Conservation (phyloP, 768 basidiomycete genomes). For the Rhodocollybia butyracea region DNA sequence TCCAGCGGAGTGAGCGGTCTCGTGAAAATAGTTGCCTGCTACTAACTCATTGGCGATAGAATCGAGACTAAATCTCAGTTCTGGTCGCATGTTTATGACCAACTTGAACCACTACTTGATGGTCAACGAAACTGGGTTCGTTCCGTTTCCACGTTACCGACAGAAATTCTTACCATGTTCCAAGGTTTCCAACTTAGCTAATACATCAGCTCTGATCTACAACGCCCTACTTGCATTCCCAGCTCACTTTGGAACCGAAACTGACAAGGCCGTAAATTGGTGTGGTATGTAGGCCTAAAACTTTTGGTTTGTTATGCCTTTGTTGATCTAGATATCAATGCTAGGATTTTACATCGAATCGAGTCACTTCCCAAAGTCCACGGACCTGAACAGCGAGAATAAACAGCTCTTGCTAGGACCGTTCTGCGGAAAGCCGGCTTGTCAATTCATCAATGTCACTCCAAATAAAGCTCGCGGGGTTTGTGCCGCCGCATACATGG, state of each 20-base stretch:
- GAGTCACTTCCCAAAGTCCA: slow-evolving; percentile 53
- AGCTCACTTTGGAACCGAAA: slow-evolving; percentile 56
- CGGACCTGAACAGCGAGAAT: slow-evolving; percentile 13
- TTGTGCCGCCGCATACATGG: slow-evolving; percentile 76
- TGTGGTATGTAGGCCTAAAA: slow-evolving; percentile 70
- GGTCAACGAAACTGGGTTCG: slow-evolving; percentile 78
- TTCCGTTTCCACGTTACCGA: neutral
- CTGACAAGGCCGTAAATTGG: slow-evolving; percentile 81
- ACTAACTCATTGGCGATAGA: slow-evolving; percentile 19
- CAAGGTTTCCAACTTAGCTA: slow-evolving; percentile 90
- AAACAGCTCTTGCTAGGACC: slow-evolving; percentile 67
- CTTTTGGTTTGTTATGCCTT: neutral
- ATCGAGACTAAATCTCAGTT: slow-evolving; percentile 75
- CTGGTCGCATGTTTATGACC: slow-evolving; percentile 71
- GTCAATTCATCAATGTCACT: slow-evolving; percentile 69
- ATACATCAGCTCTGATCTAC: slow-evolving; percentile 79
- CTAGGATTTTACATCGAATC: slow-evolving; percentile 85
- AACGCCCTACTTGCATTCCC: slow-evolving; percentile 69
- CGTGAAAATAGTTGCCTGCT: no score
- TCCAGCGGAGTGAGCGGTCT: slow-evolving; percentile 41
- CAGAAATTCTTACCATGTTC: neutral
- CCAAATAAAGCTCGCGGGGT: slow-evolving; percentile 68
- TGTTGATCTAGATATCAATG: neutral
- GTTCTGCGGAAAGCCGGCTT: slow-evolving; percentile 90
- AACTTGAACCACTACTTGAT: slow-evolving; percentile 59